Conservation (phyloP, 2,329 filamentous ascomycete species). For the Cyanodermella asteris region DNA sequence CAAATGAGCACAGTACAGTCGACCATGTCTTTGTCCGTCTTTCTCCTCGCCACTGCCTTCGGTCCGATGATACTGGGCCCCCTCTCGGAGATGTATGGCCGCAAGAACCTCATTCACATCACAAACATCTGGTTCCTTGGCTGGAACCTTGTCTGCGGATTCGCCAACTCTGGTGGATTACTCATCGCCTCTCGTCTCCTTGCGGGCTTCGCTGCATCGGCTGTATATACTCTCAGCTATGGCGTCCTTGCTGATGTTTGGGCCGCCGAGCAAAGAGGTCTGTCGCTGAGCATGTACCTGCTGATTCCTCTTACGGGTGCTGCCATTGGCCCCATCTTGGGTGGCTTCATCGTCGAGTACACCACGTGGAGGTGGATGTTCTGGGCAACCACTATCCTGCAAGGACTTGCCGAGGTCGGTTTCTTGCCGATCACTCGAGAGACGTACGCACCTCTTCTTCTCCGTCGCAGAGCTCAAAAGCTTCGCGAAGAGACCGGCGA, state of each 20-base stretch:
- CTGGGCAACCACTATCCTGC: slow-evolving; percentile 42
- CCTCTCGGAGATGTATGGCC: slow-evolving; percentile 18
- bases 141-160: slow-evolving; percentile 39
- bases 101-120: slow-evolving; percentile 14
- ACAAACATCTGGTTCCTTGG: slow-evolving; percentile 26
- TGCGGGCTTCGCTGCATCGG: slow-evolving; percentile 37
- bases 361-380: slow-evolving; percentile 24
- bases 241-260: slow-evolving; percentile 27
- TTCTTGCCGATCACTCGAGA: slow-evolving; percentile 17
- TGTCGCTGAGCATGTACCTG: slow-evolving; percentile 19
- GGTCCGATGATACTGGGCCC: slow-evolving; percentile 14
- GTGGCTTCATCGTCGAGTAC: slow-evolving; percentile 25
- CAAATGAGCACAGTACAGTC: slow-evolving; percentile 18
- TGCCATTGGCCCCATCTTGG: slow-evolving; percentile 28
- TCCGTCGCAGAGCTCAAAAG: slow-evolving; percentile 9
- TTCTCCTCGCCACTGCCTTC: slow-evolving; percentile 12
- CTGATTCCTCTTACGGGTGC: slow-evolving; percentile 22
- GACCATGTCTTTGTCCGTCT: slow-evolving; percentile 14
- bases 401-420: slow-evolving; percentile 32
- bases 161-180: slow-evolving; percentile 32
- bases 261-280: slow-evolving; percentile 16
- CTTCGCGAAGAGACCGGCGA: slow-evolving; percentile 1
- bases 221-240: slow-evolving; percentile 35
- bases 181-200: slow-evolving; percentile 46
- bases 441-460: slow-evolving; percentile 13